Evolutionary conservation across 2,329 filamentous ascomycete species (phyloP).

Genomic region (Didymella segeticola): DNA sequence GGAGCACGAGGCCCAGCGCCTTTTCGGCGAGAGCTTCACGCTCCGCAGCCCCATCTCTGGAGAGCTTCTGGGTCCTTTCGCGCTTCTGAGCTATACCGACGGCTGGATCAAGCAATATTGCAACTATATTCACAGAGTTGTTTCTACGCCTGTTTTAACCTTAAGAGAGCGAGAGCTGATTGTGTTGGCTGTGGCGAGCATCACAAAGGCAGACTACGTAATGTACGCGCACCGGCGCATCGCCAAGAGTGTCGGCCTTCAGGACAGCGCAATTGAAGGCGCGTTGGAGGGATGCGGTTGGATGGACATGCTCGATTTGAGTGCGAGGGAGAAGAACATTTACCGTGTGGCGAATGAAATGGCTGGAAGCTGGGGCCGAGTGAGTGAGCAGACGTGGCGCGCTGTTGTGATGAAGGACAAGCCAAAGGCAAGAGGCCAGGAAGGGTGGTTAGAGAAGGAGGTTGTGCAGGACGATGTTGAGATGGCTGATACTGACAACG

Average conservation of each 20-base stretch:
- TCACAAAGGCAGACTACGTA: background rate
- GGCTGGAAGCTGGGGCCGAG: slow-evolving; percentile 4
- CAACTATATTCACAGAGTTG: slow-evolving; percentile 5
- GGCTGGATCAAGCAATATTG: slow-evolving; percentile 6
- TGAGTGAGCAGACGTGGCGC: background rate
- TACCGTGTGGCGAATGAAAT: slow-evolving; percentile 4
- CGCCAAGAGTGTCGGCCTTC: background rate
- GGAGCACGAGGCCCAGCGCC: slow-evolving; percentile 7
- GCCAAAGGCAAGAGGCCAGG: background rate
- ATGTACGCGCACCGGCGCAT: background rate
- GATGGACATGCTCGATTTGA: background rate
- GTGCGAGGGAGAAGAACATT: slow-evolving; percentile 1
- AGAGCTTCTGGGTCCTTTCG: slow-evolving; percentile 8
- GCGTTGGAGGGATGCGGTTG: background rate
- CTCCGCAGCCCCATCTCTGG: slow-evolving; percentile 1
- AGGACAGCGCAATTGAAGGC: background rate
- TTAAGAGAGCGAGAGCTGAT: slow-evolving; percentile 3
- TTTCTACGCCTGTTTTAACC: background rate
- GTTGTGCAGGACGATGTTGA: background rate
- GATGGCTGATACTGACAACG: background rate
- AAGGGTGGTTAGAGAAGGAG: slow-evolving; percentile 10
- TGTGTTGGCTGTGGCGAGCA: background rate
- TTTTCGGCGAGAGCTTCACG: slow-evolving; percentile 11
- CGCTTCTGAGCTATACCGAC: slow-evolving; percentile 10
- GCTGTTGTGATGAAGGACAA: background rate